Base-by-base conservation (phyloP, 257 asterid species). In the Solanum stenotomum region DNA sequence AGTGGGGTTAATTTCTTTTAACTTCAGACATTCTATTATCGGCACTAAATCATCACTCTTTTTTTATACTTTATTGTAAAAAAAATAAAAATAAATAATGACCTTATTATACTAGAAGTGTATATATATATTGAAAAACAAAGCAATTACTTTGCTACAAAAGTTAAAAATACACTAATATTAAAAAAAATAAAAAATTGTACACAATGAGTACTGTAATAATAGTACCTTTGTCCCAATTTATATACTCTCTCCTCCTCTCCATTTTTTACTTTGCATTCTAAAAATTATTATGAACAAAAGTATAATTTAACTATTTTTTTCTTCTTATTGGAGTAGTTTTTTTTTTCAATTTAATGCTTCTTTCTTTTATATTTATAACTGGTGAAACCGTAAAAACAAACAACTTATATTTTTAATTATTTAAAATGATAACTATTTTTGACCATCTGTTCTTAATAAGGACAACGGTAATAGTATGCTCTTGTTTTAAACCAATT, bases 1-100 rank as follows among this genome's bases (percentile, higher is more conserved):
- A 77, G 84, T 77, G 84, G 59, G 59, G 13, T 38, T 11, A 77
- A 77, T 77, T 38, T 77, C 84, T 38, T 77, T 34, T 38, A 38
- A 77, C 35, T 77, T 14, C 84, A 77, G 61, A 38, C 61, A 38
- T 77, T n/a, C 84, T n/a, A 25, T 38, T 38, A 38, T 6, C 6
- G 20, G 12, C 35, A 77, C 4, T 12, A 77, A 77, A 40, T 40
- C 84, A 40, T 40, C 22, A 38, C 31, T n/a, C 10, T 33, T 38
- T 59, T 74, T 76, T 76, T 18, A 38, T n/a, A 37, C 33, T 42
- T 42, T n/a, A 13, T 44, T 40, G n/a, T 77, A 40, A 13, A 33
- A 72, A 20, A 74, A 9, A 35, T 34, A 5, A 8, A 35, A 74
- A 10, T 5, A 23, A n/a, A 25, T 6, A 76, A 38, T 4, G 35